These are phyloP conservation scores for Neoboletus subvelutipes DNA, from an alignment of 768 basidiomycete species.

Conservation along the genomic window DNA sequence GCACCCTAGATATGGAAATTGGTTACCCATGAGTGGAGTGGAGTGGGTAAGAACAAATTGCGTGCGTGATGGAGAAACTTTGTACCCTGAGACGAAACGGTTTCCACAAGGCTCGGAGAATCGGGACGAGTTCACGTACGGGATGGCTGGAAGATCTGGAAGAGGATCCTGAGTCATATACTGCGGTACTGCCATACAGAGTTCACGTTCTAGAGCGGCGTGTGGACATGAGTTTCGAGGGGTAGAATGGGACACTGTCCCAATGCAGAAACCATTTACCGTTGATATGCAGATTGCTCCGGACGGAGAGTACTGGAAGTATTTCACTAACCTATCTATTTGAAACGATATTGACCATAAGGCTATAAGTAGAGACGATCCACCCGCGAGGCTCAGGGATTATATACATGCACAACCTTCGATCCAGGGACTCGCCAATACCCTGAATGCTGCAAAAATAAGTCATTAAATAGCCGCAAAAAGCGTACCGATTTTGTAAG, in stretches of 20 bases:
- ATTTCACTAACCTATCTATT: background rate
- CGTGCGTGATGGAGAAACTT: conserved; percentile 6
- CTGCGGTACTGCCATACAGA: background rate
- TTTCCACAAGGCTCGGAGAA: conserved; percentile 13
- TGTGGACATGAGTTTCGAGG: background rate
- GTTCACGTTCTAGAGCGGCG: background rate
- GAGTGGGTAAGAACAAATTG: background rate
- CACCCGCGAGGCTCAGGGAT: conserved; percentile 17
- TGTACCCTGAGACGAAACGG: conserved; percentile 1
- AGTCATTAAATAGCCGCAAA: conserved; percentile 9
- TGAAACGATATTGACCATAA: background rate
- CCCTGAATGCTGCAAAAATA: conserved; percentile 25
- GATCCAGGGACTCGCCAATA: conserved; percentile 3
- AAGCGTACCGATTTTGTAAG: background rate
- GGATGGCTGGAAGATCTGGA: background rate
- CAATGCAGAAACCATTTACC: background rate
- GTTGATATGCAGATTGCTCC: background rate
- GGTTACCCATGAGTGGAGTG: background rate
- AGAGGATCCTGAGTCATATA: background rate
- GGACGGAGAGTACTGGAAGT: background rate
- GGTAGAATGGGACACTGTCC: background rate
- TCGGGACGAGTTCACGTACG: conserved; percentile 9
- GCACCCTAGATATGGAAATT: conserved; percentile 6
- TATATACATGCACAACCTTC: background rate
- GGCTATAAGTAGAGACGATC: background rate